Evolutionary conservation across 1,284 basidiomycete species (phyloP), one percentile per base, ranked within the genome.

Genomic region (Cystobasidium slooffiae): DNA sequence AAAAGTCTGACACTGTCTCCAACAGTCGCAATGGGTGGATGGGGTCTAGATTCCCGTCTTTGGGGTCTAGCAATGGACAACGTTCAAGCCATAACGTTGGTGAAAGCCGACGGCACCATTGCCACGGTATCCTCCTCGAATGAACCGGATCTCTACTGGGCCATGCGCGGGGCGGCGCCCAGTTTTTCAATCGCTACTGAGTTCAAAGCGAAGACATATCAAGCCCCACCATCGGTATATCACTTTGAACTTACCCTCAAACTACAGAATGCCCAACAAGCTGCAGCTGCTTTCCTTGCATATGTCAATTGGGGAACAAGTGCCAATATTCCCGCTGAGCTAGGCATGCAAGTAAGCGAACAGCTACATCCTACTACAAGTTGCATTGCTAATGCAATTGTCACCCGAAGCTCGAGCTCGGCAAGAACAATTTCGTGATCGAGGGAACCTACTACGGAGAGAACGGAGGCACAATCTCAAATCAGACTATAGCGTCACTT

Each of bases 81-180:
- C 24, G 43, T 72, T 20, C 47, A 46, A n/a, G 31, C 59, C 6
- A 72, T 72, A 16, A 59, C 43, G 8, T 44, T 72, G 37, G 69
- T 72, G 1, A 72, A 51, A 43, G 69, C 69, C 49, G 69, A 72
- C 22, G 69, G 69, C 4, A 52, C 58, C 24, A 51, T 72, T 5
- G 22, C 56, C 6, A 72, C 44, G 8, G 41, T 72, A 20, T 46
- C 58, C 14, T 51, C 59, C n/a, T 62, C 44, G 9, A 64, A 61
- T 47, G 51, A 66, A 1, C 44, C 55, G 12, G 63, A 73, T 39
- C 70, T 73, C 18, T 73, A 41, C 53, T 73, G 70, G 70, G 70
- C 70, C 9, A 66, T 73, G 62, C 22, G 70, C 44, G 70, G 70
- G 43, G 70, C 70, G 3, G 70, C n/a, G 43, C 44, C 52, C 1